Evolutionary conservation across 441 rosid species (phyloP).

Genomic region (Kokia cookei): DNA sequence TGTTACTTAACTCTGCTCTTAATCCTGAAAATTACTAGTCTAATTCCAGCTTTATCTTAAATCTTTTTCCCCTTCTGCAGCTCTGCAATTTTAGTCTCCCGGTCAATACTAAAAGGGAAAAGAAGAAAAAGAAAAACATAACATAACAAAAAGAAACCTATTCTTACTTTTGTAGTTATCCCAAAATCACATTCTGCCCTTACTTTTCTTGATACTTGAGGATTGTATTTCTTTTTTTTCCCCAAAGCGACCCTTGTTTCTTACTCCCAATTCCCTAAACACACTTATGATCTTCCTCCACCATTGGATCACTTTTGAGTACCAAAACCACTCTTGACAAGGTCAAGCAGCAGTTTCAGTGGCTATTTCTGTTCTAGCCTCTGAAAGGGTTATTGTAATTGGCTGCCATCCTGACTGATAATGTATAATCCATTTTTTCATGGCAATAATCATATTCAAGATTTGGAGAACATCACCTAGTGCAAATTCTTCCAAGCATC

Average conservation of each 20-base stretch:
- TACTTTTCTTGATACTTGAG: neutral
- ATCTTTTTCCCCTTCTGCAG: neutral
- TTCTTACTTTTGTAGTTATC: constrained; percentile 3
- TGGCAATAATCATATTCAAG: constrained; percentile 41
- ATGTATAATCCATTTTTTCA: constrained; percentile 52
- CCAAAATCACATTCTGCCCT: neutral
- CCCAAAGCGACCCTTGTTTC: constrained; percentile 3
- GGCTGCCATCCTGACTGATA: constrained; percentile 66
- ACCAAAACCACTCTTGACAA: constrained; percentile 13
- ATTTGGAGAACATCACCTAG: constrained; percentile 54
- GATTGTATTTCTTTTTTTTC: neutral
- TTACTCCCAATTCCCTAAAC: constrained; percentile 1
- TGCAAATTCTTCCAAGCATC: constrained; percentile 42
- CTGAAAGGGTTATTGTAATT: constrained; percentile 33
- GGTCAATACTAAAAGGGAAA: neutral
- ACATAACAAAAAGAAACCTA: neutral
- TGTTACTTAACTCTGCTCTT: neutral
- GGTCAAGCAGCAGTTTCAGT: constrained; percentile 24
- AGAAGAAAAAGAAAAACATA: neutral
- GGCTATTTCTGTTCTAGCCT: constrained; percentile 16
- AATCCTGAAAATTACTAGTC: neutral
- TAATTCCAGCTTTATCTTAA: constrained; percentile 2
- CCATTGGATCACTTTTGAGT: constrained; percentile 9
- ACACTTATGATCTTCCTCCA: constrained; percentile 6
- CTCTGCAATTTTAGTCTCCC: constrained; percentile 1